These are phyloP conservation scores for Pseudotsuga menziesii DNA, from an alignment of 75 land plant species.

Conservation along the genomic window DNA sequence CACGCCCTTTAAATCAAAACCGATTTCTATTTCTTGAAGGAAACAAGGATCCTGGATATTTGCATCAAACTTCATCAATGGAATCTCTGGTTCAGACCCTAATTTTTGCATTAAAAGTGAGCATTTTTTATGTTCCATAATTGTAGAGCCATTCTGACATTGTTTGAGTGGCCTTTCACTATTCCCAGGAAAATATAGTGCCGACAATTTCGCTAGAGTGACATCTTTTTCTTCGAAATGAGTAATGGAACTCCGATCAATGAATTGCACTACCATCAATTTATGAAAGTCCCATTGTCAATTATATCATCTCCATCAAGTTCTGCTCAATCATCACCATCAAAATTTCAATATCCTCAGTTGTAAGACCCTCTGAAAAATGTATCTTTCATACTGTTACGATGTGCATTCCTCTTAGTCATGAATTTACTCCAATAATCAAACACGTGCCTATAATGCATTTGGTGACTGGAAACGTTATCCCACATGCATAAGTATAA, in stretches of 20 bases:
- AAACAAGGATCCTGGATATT: background rate
- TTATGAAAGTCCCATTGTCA: constrained; percentile 9
- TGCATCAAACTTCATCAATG: background rate
- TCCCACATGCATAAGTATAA: too few relatives aligned
- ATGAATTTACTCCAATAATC: too few relatives aligned
- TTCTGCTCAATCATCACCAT: constrained; percentile 5
- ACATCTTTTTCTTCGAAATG: background rate
- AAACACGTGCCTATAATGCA: too few relatives aligned
- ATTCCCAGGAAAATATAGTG: background rate
- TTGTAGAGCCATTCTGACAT: background rate
- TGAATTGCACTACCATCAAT: background rate
- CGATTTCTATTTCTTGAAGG: too few relatives aligned
- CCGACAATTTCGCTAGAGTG: background rate
- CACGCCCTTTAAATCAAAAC: too few relatives aligned
- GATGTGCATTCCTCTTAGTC: too few relatives aligned
- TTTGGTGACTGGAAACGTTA: too few relatives aligned
- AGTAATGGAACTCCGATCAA: background rate
- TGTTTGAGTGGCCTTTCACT: background rate
- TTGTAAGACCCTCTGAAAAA: constrained; percentile 15
- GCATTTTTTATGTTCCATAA: background rate
- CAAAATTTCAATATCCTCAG: constrained; percentile 14
- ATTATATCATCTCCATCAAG: constrained; percentile 15
- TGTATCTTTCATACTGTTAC: too few relatives aligned
- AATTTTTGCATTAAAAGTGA: background rate
- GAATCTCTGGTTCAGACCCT: background rate